Evolutionary conservation across 176 grass and related monocot species (phyloP).

Genomic region (Poa pratensis): DNA sequence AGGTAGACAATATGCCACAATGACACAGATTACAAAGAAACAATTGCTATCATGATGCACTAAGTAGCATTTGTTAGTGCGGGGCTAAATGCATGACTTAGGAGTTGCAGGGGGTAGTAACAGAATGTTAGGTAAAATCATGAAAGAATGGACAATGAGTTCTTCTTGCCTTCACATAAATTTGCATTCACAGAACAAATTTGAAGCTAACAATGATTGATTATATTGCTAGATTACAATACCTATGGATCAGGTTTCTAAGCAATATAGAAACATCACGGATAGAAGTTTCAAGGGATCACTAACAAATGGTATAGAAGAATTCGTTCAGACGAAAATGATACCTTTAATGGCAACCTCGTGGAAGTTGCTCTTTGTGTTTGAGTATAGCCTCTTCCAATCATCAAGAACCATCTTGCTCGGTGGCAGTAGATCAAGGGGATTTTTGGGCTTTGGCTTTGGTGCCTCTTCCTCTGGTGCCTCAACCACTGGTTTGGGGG

Average conservation of each 20-base stretch:
- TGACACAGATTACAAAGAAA: background rate
- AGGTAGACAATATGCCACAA: background rate
- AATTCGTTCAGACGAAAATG: background rate
- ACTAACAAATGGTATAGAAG: background rate
- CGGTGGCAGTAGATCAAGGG: slow-evolving; percentile 85
- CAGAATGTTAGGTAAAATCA: background rate
- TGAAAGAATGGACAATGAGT: too few relatives aligned
- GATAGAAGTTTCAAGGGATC: background rate
- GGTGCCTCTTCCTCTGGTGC: slow-evolving; percentile 80
- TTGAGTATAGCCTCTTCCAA: slow-evolving; percentile 98
- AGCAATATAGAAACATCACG: too few relatives aligned
- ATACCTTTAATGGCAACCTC: slow-evolving; percentile 97
- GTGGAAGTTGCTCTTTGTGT: slow-evolving; percentile 96
- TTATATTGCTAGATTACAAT: background rate
- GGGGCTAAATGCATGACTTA: background rate
- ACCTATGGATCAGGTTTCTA: too few relatives aligned
- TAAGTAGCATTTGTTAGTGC: background rate
- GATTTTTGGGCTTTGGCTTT: slow-evolving; percentile 83
- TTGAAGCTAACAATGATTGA: too few relatives aligned
- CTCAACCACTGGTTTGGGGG: slow-evolving; percentile 62
- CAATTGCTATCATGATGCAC: background rate
- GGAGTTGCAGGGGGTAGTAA: background rate
- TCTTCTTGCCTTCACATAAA: too few relatives aligned
- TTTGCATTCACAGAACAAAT: too few relatives aligned
- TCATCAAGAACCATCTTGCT: slow-evolving; percentile 98